Conservation (phyloP, 1,284 basidiomycete genomes). For the Cystobasidiaceae sp. region DNA sequence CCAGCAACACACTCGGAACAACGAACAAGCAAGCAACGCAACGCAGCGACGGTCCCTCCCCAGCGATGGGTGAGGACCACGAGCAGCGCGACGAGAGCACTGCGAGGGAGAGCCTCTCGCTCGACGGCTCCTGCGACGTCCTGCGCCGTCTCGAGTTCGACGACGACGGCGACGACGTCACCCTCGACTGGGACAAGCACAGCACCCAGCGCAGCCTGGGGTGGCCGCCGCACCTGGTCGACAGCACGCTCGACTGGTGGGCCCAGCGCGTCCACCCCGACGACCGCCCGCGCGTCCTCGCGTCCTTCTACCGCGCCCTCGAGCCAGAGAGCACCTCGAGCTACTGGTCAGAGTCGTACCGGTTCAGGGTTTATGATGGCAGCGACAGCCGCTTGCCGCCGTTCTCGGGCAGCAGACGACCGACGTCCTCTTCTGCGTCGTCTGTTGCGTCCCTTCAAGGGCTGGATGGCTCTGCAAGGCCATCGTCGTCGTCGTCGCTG, state of each 20-base stretch:
- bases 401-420: too few species aligned
- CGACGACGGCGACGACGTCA: background rate
- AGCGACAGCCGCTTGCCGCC: too few species aligned
- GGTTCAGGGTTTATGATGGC: conserved; percentile 13
- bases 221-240: conserved; percentile 7
- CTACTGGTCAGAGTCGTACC: conserved; percentile 24
- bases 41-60: too few species aligned
- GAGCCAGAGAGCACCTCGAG: conserved; percentile 1
- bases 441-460: too few species aligned
- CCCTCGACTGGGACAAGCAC: background rate
- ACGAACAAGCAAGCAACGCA: too few species aligned
- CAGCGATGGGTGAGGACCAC: too few species aligned
- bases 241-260: conserved; percentile 12
- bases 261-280: conserved; percentile 9
- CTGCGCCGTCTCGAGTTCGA: background rate
- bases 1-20: too few species aligned
- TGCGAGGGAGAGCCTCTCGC: background rate
- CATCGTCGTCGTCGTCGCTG: too few species aligned
- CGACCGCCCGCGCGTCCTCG: conserved; percentile 6
- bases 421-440: too few species aligned
- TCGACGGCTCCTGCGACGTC: conserved; percentile 14
- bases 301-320: background rate
- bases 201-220: conserved; percentile 12
- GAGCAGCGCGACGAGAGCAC: background rate
- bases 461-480: too few species aligned